A percentile compares a stretch with the other conserved stretches of the same genome.
These are phyloP conservation scores for Pichia inconspicua DNA, from an alignment of 1,139 yeast species.

Conservation along the genomic window DNA sequence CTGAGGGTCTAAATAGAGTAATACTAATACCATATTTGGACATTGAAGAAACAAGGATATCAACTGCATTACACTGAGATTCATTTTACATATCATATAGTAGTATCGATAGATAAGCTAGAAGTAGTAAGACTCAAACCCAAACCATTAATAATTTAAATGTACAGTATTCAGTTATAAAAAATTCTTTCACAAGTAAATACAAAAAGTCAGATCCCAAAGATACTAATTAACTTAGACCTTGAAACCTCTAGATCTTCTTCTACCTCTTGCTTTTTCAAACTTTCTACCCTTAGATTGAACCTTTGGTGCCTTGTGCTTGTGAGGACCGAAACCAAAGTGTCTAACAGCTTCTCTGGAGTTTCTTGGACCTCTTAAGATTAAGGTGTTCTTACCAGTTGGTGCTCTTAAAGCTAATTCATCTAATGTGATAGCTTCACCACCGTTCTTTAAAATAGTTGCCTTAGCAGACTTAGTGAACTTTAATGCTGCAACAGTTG, in stretches of 20 bases:
- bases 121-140: not conserved
- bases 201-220: not conserved
- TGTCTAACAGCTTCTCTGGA: conserved; percentile 99
- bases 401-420: conserved; percentile 99
- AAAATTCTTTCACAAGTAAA: not conserved
- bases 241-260: conserved; percentile 99
- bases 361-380: conserved; percentile 98
- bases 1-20: not conserved
- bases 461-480: conserved; percentile 99
- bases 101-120: too few species aligned
- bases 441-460: conserved; percentile 96
- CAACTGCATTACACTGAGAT: too few species aligned
- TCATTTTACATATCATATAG: too few species aligned
- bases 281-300: conserved; percentile 97
- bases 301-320: conserved; percentile 98
- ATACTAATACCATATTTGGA: not conserved
- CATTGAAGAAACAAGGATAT: too few species aligned
- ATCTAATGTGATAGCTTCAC: conserved; percentile 98
- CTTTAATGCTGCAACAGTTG: conserved; percentile 97
- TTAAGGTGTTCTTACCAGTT: conserved; percentile 97
- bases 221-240: conserved; percentile 53
- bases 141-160: conserved; percentile 1
- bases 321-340: conserved; percentile 99
- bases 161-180: conserved; percentile 5
- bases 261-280: conserved; percentile 99